A percentile compares a stretch with the other conserved stretches of the same genome.
phyloP scores from a whole-genome alignment of 1,284 basidiomycete genomes.

The Neotropicomus parvogracilis region DNA sequence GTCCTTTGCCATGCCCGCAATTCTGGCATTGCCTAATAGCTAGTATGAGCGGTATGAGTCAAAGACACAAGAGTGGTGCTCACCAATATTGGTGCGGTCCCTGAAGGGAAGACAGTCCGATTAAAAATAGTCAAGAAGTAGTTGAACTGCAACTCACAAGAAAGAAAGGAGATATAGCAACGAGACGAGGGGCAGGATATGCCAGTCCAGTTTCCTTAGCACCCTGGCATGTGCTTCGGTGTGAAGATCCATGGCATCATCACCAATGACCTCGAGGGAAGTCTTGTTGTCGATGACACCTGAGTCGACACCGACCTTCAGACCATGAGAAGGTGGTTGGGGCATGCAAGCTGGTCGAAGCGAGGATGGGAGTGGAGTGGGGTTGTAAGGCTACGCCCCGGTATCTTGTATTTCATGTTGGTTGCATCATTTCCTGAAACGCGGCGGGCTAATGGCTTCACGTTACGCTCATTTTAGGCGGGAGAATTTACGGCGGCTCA shows the following conservation, averaged over 20 bases:
- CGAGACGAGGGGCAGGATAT: slow-evolving; percentile 48
- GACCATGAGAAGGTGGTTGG: neutral
- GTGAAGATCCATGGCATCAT: slow-evolving; percentile 6
- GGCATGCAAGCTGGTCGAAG: slow-evolving; percentile 3
- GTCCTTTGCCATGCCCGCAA: slow-evolving; percentile 42
- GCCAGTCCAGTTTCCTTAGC: slow-evolving; percentile 46
- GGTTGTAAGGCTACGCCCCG: neutral
- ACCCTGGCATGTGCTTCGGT: slow-evolving; percentile 33
- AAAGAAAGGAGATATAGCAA: slow-evolving; percentile 56
- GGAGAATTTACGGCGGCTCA: neutral
- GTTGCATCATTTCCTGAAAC: slow-evolving; percentile 8
- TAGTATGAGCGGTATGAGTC: slow-evolving; percentile 1
- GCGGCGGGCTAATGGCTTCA: neutral
- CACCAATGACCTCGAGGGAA: neutral
- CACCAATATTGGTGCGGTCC: slow-evolving; percentile 35
- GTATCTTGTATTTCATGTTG: slow-evolving; percentile 7
- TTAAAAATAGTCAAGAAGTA: neutral
- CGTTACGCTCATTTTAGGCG: neutral
- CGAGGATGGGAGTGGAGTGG: neutral
- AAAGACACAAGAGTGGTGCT: neutral
- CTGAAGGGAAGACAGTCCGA: slow-evolving; percentile 13
- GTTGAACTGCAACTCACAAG: slow-evolving; percentile 36
- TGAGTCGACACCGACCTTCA: slow-evolving; percentile 1
- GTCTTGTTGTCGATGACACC: neutral
- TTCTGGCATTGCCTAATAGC: slow-evolving; percentile 27